Conservation (phyloP, 2,329 filamentous ascomycete genomes). For the Pleoardoris graminearum region DNA sequence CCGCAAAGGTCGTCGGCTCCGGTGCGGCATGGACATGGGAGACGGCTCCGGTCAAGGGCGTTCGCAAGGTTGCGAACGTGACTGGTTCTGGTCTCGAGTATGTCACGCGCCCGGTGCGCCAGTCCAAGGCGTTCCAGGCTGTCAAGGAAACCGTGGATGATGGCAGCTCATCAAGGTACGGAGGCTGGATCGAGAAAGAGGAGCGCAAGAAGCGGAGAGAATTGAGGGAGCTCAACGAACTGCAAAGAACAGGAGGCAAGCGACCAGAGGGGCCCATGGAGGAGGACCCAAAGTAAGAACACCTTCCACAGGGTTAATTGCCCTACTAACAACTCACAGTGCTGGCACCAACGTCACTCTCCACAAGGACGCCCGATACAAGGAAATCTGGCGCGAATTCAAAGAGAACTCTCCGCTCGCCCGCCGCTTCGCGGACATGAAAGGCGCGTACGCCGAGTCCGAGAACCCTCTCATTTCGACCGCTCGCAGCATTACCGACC, state of each 20-base stretch:
- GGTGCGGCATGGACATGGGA: conserved; percentile 98
- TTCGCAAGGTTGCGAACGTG: conserved; percentile 80
- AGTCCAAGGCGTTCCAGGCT: conserved; percentile 90
- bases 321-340: conserved; percentile 52
- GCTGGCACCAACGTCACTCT: conserved; percentile 92
- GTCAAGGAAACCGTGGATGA: conserved; percentile 97
- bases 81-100: conserved; percentile 90
- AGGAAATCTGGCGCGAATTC: conserved; percentile 97
- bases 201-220: conserved; percentile 83
- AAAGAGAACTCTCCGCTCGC: conserved; percentile 86
- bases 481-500: conserved; percentile 90
- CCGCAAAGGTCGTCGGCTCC: conserved; percentile 84
- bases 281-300: conserved; percentile 83
- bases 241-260: conserved; percentile 53
- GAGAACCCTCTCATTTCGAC: conserved; percentile 95
- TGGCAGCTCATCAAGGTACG: conserved; percentile 92
- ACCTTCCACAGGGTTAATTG: neutral
- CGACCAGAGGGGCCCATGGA: conserved; percentile 62
- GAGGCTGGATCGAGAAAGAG: conserved; percentile 96
- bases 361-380: conserved; percentile 97
- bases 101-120: conserved; percentile 88
- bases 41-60: conserved; percentile 86
- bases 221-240: conserved; percentile 66
- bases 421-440: conserved; percentile 84
- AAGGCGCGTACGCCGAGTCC: conserved; percentile 89